Conservation (phyloP, 495 filamentous ascomycete species). For the Margaritispora aquatica region DNA sequence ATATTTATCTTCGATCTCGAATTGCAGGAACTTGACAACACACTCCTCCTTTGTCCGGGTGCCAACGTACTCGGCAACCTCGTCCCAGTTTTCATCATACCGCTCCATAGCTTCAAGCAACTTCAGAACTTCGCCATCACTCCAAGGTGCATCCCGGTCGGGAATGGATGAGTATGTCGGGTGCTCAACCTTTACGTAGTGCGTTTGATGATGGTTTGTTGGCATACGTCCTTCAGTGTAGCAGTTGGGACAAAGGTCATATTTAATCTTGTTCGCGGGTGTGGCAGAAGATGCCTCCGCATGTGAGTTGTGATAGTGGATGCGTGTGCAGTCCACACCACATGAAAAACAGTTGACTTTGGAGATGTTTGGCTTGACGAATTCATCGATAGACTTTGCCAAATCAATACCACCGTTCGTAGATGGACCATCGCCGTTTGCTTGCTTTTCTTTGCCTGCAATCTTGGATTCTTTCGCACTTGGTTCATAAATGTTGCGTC, state of each 20-base stretch:
- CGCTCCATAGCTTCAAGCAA: slow-evolving; percentile 85
- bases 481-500: slow-evolving; percentile 91
- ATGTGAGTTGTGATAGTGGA: slow-evolving; percentile 83
- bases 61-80: slow-evolving; percentile 84
- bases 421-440: slow-evolving; percentile 61
- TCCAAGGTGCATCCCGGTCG: slow-evolving; percentile 82
- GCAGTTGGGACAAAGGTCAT: slow-evolving; percentile 85
- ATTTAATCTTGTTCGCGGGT: slow-evolving; percentile 55
- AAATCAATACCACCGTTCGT: slow-evolving; percentile 50
- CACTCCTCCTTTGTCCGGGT: slow-evolving; percentile 93
- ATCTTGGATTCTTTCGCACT: slow-evolving; percentile 78
- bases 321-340: slow-evolving; percentile 84
- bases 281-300: slow-evolving; percentile 34
- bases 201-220: slow-evolving; percentile 57
- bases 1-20: slow-evolving; percentile 88
- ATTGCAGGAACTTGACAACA: slow-evolving; percentile 87
- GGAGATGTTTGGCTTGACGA: slow-evolving; percentile 46
- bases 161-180: slow-evolving; percentile 64
- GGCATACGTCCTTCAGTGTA: slow-evolving; percentile 78
- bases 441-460: slow-evolving; percentile 53
- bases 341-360: slow-evolving; percentile 82
- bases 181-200: slow-evolving; percentile 86
- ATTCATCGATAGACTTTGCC: slow-evolving; percentile 54
- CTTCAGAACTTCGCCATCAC: slow-evolving; percentile 76
- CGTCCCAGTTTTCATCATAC: slow-evolving; percentile 92